Base-by-base conservation (phyloP, 164 flowering plant species). In the Brasenia schreberi region DNA sequence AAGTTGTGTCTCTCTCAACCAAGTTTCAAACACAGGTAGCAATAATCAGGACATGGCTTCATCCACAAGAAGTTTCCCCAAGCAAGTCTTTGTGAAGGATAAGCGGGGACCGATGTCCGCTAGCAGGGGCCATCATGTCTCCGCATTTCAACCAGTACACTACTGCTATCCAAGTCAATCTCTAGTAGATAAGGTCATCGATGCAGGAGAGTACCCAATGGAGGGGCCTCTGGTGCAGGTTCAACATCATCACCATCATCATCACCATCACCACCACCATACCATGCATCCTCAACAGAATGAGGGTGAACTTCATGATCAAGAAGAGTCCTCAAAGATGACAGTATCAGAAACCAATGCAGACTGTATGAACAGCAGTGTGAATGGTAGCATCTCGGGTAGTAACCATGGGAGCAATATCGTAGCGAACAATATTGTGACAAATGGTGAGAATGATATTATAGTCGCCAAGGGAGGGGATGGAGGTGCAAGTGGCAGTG, bases 381-480 rank as follows among this genome's bases (percentile, higher is more conserved):
- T 83, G 66, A 82, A 83, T 74, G 89, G 92, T 42, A 91, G 92
- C 71, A 80, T 64, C 67, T 84, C 92, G 6, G 89, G 90, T 7
- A 90, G 94, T 72, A 85, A 83, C 67, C 79, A 81, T 70, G 90
- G 89, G 27, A 89, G 91, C 81, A 87, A 84, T 74, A 82, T 75
- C 59, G 81, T 67, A 9, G 68, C 78, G 64, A 81, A 81, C 60
- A 69, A 74, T 61, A 82, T 72, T 44, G 74, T 68, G 62, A 64
- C 69, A 23, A 84, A 81, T 67, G 60, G 76, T 64, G 87, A 81
- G 62, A 81, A 80, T 68, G 89, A 83, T 64, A 73, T 69, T 73
- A 83, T 67, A 56, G 75, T 72, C 61, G 82, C 78, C 65, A 79
- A 79, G 64, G 80, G 73, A 70, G 82, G 72, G 64, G 76, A 64